A percentile compares a stretch with the other conserved stretches of the same genome.
Evolutionary conservation across 768 basidiomycete species (phyloP).

Genomic region (Auriscalpium vulgare): DNA sequence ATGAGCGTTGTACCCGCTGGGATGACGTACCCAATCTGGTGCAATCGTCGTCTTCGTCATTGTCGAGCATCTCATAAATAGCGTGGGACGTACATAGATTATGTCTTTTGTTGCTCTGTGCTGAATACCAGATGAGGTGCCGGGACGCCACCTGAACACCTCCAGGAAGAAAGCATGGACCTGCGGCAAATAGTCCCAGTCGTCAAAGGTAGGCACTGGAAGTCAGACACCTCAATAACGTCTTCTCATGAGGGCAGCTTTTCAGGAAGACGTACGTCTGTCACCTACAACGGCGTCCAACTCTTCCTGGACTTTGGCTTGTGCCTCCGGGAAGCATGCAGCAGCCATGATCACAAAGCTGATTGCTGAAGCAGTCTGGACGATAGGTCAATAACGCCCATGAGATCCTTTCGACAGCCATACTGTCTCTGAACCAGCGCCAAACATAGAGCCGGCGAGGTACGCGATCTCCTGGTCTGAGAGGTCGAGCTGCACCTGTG

Average conservation of each 20-base stretch:
- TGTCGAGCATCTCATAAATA: neutral
- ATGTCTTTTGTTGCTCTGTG: constrained; percentile 62
- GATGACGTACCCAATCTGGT: constrained; percentile 29
- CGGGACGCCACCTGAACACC: constrained; percentile 34
- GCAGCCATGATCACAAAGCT: constrained; percentile 29
- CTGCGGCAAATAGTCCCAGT: constrained; percentile 27
- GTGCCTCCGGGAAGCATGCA: constrained; percentile 27
- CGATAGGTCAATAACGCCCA: neutral
- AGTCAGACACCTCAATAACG: neutral
- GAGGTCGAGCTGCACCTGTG: constrained; percentile 25
- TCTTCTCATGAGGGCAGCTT: neutral
- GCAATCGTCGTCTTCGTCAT: neutral
- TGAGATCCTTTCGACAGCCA: neutral
- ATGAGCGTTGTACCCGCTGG: constrained; percentile 32
- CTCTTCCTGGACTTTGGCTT: constrained; percentile 28
- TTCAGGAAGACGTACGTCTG: constrained; percentile 18
- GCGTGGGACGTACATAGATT: constrained; percentile 36
- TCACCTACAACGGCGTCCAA: constrained; percentile 31
- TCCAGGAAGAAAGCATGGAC: constrained; percentile 35
- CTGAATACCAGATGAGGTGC: constrained; percentile 24
- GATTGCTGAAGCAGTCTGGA: constrained; percentile 24
- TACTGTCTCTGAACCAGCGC: constrained; percentile 35
- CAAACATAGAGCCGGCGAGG: constrained; percentile 35
- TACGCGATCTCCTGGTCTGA: constrained; percentile 30
- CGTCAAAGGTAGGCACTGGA: constrained; percentile 34